These are phyloP conservation scores for Colletotrichum brevisporum DNA, from an alignment of 2,329 filamentous ascomycete species.

Conservation along the genomic window DNA sequence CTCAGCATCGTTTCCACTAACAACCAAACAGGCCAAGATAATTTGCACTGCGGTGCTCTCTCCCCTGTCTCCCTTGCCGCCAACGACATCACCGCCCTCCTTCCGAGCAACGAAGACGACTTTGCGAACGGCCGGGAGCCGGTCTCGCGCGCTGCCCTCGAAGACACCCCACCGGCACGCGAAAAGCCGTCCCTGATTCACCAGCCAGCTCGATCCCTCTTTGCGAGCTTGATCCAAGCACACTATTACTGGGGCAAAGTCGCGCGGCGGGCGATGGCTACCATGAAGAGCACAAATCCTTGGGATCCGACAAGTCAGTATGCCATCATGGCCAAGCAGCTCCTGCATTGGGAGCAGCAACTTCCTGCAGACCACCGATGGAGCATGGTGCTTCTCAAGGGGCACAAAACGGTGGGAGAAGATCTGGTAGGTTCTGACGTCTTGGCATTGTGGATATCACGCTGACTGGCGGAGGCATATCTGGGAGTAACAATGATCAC, in stretches of 20 bases:
- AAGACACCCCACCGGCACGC: conserved; percentile 65
- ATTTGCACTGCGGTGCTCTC: conserved; percentile 66
- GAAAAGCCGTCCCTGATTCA: conserved; percentile 59
- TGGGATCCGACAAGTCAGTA: conserved; percentile 66
- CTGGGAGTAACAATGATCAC: conserved; percentile 69
- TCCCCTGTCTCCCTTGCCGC: conserved; percentile 66
- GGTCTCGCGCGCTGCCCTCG: conserved; percentile 64
- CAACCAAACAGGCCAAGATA: conserved; percentile 61
- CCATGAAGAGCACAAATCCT: conserved; percentile 58
- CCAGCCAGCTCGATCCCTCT: conserved; percentile 64
- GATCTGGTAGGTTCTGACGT: conserved; percentile 59
- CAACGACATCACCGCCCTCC: conserved; percentile 67
- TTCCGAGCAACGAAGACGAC: conserved; percentile 67
- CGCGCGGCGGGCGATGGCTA: conserved; percentile 62
- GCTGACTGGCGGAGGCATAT: conserved; percentile 59
- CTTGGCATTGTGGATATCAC: neutral
- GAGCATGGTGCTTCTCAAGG: conserved; percentile 57
- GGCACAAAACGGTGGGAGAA: conserved; percentile 62
- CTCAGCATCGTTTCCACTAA: conserved; percentile 1
- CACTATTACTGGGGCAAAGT: conserved; percentile 69
- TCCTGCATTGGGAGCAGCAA: conserved; percentile 63
- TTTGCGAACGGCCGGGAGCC: conserved; percentile 65
- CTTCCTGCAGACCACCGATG: conserved; percentile 65
- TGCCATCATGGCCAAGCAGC: conserved; percentile 56
- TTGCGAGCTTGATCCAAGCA: conserved; percentile 68